Percentiles rank a stretch among this genome's conserved stretches.
These are phyloP conservation scores for Ceratopteris richardii DNA, from an alignment of 75 land plant genomes.

Conservation along the genomic window DNA sequence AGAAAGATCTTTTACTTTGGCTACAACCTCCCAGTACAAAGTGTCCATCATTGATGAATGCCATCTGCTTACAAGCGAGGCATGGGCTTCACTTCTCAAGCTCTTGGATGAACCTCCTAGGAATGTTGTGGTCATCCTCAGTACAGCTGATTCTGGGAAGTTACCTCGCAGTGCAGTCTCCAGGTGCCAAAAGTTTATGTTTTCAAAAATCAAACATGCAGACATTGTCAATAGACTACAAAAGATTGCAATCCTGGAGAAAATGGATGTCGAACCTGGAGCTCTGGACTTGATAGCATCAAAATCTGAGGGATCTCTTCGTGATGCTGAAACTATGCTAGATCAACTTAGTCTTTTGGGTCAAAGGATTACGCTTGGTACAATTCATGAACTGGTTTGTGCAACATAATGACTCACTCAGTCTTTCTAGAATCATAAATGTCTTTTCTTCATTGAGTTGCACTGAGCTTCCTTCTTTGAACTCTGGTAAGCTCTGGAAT, in stretches of 20 bases:
- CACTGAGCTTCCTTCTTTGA: no score
- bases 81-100: conserved; percentile 54
- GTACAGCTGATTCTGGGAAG: conserved; percentile 48
- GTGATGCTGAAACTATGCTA: conserved; percentile 76
- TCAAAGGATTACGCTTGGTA: conserved; percentile 38
- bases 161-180: conserved; percentile 47
- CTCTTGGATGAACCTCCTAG: conserved; percentile 43
- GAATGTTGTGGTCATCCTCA: conserved; percentile 61
- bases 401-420: no score
- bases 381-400: conserved; percentile 71
- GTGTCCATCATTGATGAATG: conserved; percentile 66
- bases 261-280: conserved; percentile 39
- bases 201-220: conserved; percentile 53
- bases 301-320: conserved; percentile 61
- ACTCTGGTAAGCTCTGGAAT: no score
- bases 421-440: no score
- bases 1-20: conserved; percentile 14
- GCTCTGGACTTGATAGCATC: conserved; percentile 60
- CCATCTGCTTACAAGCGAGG: conserved; percentile 43
- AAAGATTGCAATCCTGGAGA: conserved; percentile 37
- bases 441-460: conserved; percentile 3
- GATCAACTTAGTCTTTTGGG: conserved; percentile 76
- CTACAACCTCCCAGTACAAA: conserved; percentile 36
- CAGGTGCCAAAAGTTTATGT: conserved; percentile 52
- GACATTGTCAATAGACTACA: conserved; percentile 47